phyloP scores from a whole-genome alignment of 73 alveolate species.

The Stentor coeruleus region DNA sequence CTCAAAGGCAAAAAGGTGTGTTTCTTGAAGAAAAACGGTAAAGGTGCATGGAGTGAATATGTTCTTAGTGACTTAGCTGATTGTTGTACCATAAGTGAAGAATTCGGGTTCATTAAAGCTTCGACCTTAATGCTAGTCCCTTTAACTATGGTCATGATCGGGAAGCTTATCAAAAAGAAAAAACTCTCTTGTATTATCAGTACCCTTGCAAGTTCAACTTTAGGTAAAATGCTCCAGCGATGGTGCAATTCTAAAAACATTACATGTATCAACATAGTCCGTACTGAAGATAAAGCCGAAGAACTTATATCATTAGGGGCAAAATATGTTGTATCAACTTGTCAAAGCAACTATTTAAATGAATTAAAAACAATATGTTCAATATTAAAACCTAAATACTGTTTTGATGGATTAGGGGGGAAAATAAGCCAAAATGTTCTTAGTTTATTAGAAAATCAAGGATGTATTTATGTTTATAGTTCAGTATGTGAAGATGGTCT shows the following conservation, averaged over 20 bases:
- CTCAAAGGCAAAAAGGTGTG: conserved; percentile 3
- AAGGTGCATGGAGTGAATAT: conserved; percentile 3
- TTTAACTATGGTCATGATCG: not conserved
- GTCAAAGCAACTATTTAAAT: too few relatives aligned
- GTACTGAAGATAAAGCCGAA: conserved; percentile 26
- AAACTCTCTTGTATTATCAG: conserved; percentile 31
- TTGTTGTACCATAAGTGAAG: not conserved
- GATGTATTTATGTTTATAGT: not conserved
- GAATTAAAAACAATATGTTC: not conserved
- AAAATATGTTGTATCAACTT: not conserved
- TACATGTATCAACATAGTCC: conserved; percentile 55
- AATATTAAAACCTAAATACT: not conserved
- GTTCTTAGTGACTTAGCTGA: not conserved
- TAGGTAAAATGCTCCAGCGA: conserved; percentile 63
- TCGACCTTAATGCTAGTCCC: not conserved
- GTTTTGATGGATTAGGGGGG: not conserved
- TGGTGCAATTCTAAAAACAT: conserved; percentile 44
- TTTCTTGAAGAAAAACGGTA: not conserved
- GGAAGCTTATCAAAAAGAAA: not conserved
- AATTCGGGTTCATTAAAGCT: not conserved
- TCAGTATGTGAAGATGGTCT: not conserved
- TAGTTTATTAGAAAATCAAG: not conserved
- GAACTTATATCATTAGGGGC: not conserved
- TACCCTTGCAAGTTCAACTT: conserved; percentile 62
- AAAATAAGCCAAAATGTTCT: not conserved